phyloP scores from a whole-genome alignment of 2,329 filamentous ascomycete species.

The Knufia petricola region DNA sequence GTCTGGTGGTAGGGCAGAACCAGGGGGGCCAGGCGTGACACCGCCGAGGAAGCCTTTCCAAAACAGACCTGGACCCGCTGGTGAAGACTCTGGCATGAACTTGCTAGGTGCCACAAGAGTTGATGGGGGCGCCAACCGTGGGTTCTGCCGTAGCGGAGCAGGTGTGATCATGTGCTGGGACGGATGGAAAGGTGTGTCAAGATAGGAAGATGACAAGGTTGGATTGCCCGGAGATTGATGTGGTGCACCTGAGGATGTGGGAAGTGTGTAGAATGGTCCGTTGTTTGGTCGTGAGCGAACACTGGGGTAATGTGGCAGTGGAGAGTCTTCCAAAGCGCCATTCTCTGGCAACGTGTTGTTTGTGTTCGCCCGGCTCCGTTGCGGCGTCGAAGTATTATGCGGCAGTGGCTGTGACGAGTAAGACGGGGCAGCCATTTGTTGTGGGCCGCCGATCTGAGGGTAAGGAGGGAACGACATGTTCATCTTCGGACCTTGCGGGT shows the following conservation, averaged over 20 bases:
- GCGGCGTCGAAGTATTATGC: constrained; percentile 37
- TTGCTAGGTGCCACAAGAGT: constrained; percentile 41
- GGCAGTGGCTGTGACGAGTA: constrained; percentile 20
- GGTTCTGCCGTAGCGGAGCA: constrained; percentile 40
- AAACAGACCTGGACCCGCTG: constrained; percentile 34
- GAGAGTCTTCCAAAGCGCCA: constrained; percentile 32
- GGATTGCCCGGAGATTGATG: constrained; percentile 31
- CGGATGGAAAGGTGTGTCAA: constrained; percentile 33
- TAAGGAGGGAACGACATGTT: constrained; percentile 17
- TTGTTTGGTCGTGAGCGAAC: constrained; percentile 21
- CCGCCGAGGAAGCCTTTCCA: constrained; percentile 39
- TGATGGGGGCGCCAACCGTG: constrained; percentile 39
- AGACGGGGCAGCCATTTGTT: constrained; percentile 14
- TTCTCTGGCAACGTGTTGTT: constrained; percentile 27
- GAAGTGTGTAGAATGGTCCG: constrained; percentile 18
- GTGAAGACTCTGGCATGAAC: constrained; percentile 43
- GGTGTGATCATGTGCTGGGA: constrained; percentile 38
- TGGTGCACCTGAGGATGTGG: constrained; percentile 14
- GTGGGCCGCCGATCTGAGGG: constrained; percentile 12
- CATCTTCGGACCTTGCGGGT: constrained; percentile 12
- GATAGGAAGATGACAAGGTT: constrained; percentile 40
- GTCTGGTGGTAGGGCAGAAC: constrained; percentile 26
- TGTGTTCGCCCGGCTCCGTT: constrained; percentile 32
- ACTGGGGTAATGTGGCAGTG: constrained; percentile 28
- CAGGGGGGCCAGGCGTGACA: constrained; percentile 20